Evolutionary conservation across 768 basidiomycete species (phyloP).

Genomic region (Trametes cubensis): DNA sequence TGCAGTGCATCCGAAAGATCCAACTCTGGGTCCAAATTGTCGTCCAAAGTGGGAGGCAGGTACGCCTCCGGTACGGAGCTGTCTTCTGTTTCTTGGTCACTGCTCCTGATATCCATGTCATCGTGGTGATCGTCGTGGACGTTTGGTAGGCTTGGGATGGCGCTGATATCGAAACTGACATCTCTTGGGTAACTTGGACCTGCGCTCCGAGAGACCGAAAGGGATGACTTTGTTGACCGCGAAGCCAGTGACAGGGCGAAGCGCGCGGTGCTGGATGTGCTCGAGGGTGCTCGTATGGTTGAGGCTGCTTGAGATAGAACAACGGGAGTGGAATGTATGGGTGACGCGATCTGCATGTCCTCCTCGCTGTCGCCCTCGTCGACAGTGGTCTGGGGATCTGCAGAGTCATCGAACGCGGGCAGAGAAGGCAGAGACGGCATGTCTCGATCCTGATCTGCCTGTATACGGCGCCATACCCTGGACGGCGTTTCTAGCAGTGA

Average conservation of each 20-base stretch:
- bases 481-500: conserved; percentile 72
- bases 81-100: conserved; percentile 31
- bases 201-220: conserved; percentile 32
- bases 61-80: conserved; percentile 31
- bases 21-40: conserved; percentile 25
- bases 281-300: conserved; percentile 51
- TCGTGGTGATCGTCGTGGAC: conserved; percentile 12
- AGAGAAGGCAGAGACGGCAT: conserved; percentile 84
- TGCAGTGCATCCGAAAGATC: conserved; percentile 35
- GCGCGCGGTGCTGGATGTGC: conserved; percentile 51
- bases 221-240: conserved; percentile 43
- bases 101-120: conserved; percentile 29
- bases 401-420: conserved; percentile 70
- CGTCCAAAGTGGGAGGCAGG: conserved; percentile 23
- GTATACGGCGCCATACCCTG: conserved; percentile 81
- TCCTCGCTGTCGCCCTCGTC: conserved; percentile 42
- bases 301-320: conserved; percentile 53
- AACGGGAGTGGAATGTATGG: conserved; percentile 67
- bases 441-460: conserved; percentile 71
- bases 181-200: conserved; percentile 9
- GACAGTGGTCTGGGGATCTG: conserved; percentile 43
- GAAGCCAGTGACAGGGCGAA: conserved; percentile 58
- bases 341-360: conserved; percentile 46
- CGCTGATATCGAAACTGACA: conserved; percentile 38
- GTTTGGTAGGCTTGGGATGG: conserved; percentile 34